phyloP scores from a whole-genome alignment of 805 yeast genomes.

The Ogataea dorogensis region DNA sequence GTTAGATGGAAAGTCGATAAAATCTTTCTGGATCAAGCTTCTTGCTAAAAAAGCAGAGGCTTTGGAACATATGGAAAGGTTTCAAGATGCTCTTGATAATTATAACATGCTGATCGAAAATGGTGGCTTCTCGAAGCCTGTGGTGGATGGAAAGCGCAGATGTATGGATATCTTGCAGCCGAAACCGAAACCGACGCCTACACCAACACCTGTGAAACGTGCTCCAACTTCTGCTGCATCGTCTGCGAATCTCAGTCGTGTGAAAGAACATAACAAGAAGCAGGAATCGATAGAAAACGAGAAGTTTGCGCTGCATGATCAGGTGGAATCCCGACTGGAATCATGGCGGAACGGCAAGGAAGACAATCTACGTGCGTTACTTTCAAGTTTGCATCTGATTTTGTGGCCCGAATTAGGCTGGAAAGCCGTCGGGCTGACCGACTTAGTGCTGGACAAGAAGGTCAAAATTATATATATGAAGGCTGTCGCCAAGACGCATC shows the following conservation, averaged over 20 bases:
- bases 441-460: slow-evolving; percentile 83
- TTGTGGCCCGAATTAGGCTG: slow-evolving; percentile 67
- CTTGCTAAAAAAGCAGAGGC: slow-evolving; percentile 76
- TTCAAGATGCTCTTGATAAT: slow-evolving; percentile 55
- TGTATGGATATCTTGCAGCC: slow-evolving; percentile 68
- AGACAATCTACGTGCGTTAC: slow-evolving; percentile 73
- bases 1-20: slow-evolving; percentile 53
- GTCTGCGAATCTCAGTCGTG: slow-evolving; percentile 47
- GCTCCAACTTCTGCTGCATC: slow-evolving; percentile 19
- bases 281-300: slow-evolving; percentile 53
- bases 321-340: slow-evolving; percentile 51
- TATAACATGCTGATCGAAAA: slow-evolving; percentile 64
- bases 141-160: slow-evolving; percentile 80
- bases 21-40: slow-evolving; percentile 73
- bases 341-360: slow-evolving; percentile 76
- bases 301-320: slow-evolving; percentile 61
- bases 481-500: slow-evolving; percentile 75
- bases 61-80: slow-evolving; percentile 74
- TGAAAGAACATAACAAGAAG: slow-evolving; percentile 46
- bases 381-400: slow-evolving; percentile 65
- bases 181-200: slow-evolving; percentile 31
- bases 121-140: slow-evolving; percentile 61
- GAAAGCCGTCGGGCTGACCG: slow-evolving; percentile 66
- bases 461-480: slow-evolving; percentile 84
- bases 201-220: slow-evolving; percentile 19